Conservation (phyloP, 192 early-diverging fungal genomes). For the Coemansia sp. region DNA sequence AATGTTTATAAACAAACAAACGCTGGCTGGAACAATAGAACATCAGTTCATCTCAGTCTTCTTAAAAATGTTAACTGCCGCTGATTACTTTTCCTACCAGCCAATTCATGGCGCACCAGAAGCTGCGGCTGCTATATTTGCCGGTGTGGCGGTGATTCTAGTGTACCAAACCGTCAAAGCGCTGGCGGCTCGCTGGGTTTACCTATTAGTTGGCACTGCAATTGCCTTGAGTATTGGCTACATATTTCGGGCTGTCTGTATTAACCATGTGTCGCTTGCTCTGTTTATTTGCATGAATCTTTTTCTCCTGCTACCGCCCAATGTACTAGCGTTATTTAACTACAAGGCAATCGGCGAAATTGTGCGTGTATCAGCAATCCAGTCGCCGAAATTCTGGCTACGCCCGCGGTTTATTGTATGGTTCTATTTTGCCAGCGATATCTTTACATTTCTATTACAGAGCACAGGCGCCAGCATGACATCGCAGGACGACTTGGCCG, state of each 20-base stretch:
- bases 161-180: slow-evolving; percentile 8
- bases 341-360: slow-evolving; percentile 48
- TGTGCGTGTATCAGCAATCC: slow-evolving; percentile 10
- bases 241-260: slow-evolving; percentile 27
- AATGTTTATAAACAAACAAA: too few species aligned
- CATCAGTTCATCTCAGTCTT: neutral
- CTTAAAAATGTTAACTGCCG: neutral
- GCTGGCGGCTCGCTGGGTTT: slow-evolving; percentile 14
- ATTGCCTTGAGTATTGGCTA: slow-evolving; percentile 42
- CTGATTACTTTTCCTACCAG: slow-evolving; percentile 26
- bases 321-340: slow-evolving; percentile 46
- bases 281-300: slow-evolving; percentile 35
- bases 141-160: neutral
- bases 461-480: slow-evolving; percentile 31
- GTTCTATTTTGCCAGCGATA: slow-evolving; percentile 51
- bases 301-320: slow-evolving; percentile 44
- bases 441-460: slow-evolving; percentile 42
- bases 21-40: too few species aligned
- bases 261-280: slow-evolving; percentile 19
- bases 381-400: slow-evolving; percentile 16
- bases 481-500: neutral
- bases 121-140: slow-evolving; percentile 12
- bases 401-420: slow-evolving; percentile 32
- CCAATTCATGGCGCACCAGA: slow-evolving; percentile 30
- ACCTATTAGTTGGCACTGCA: slow-evolving; percentile 32